A percentile compares a stretch with the other conserved stretches of the same genome.
Conservation (phyloP, 1,284 basidiomycete species). For the Rugosomyces carneus region DNA sequence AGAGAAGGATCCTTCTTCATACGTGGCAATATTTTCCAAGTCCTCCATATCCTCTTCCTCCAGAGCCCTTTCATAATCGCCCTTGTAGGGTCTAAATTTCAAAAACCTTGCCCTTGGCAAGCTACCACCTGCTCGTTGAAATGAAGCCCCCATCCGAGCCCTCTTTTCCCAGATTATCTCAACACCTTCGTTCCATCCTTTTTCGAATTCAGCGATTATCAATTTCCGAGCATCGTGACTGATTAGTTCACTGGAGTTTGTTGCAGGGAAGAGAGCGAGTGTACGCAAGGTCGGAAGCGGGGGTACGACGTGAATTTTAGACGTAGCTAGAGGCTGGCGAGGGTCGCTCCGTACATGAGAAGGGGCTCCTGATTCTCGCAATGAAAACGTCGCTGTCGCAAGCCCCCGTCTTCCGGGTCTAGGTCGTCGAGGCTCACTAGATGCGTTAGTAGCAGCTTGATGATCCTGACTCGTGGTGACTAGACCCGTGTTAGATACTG, state of each 20-base stretch:
- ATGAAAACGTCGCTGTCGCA: slow-evolving; percentile 49
- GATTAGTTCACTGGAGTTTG: slow-evolving; percentile 28
- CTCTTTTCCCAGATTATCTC: slow-evolving; percentile 16
- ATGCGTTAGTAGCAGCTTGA: not conserved
- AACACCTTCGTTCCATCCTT: slow-evolving; percentile 43
- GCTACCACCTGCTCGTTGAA: slow-evolving; percentile 2
- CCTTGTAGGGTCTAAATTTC: slow-evolving; percentile 9
- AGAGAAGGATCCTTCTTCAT: slow-evolving; percentile 29
- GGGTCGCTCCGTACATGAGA: slow-evolving; percentile 1
- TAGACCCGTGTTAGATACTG: not conserved
- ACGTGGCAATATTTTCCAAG: slow-evolving; percentile 34
- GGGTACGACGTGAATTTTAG: slow-evolving; percentile 29
- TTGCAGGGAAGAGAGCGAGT: slow-evolving; percentile 13
- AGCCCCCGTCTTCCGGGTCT: slow-evolving; percentile 45
- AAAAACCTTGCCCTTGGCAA: slow-evolving; percentile 8
- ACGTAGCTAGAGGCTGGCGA: not conserved
- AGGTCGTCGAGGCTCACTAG: slow-evolving; percentile 7
- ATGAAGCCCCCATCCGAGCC: slow-evolving; percentile 11
- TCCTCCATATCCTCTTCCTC: slow-evolving; percentile 40
- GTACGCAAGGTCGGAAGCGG: slow-evolving; percentile 24
- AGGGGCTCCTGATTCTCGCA: slow-evolving; percentile 30
- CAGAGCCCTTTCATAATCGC: slow-evolving; percentile 19
- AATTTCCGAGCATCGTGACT: slow-evolving; percentile 26
- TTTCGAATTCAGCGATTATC: slow-evolving; percentile 45
- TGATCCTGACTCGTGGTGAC: not conserved